These are phyloP conservation scores for Lipomyces yamanashiensis DNA, from an alignment of 805 yeast species.

Conservation along the genomic window DNA sequence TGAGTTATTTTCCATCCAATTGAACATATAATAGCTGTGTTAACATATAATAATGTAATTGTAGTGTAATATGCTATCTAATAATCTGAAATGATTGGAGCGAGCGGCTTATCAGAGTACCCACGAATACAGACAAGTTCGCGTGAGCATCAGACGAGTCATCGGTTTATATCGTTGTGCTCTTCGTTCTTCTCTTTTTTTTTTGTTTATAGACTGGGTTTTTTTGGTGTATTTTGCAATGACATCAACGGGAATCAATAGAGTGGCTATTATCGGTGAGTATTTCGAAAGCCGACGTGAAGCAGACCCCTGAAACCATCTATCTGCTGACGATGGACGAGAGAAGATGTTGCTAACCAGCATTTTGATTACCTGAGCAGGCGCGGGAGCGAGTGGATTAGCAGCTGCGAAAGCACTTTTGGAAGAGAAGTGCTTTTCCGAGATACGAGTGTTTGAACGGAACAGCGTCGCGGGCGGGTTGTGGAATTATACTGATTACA, in stretches of 20 bases:
- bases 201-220: background rate
- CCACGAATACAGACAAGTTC: too few species aligned
- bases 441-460: constrained; percentile 64
- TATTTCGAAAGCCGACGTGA: background rate
- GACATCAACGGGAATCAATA: constrained; percentile 1
- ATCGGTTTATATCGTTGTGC: too few species aligned
- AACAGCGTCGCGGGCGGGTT: constrained; percentile 72
- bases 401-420: constrained; percentile 67
- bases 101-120: too few species aligned
- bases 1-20: too few species aligned
- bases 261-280: constrained; percentile 25
- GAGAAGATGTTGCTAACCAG: background rate
- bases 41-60: too few species aligned
- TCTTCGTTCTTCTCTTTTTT: too few species aligned
- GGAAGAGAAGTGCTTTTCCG: constrained; percentile 53
- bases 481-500: constrained; percentile 64
- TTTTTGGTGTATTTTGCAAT: background rate
- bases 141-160: too few species aligned
- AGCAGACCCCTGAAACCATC: constrained; percentile 1
- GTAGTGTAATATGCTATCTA: too few species aligned
- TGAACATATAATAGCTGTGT: too few species aligned
- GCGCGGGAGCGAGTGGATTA: constrained; percentile 36
- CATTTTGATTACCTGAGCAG: constrained; percentile 1
- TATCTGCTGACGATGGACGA: background rate
- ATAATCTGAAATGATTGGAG: too few species aligned